Evolutionary conservation across 2,329 filamentous ascomycete species (phyloP), one percentile per base, ranked within the genome.

Genomic region (Penicillium hesseltinei): DNA sequence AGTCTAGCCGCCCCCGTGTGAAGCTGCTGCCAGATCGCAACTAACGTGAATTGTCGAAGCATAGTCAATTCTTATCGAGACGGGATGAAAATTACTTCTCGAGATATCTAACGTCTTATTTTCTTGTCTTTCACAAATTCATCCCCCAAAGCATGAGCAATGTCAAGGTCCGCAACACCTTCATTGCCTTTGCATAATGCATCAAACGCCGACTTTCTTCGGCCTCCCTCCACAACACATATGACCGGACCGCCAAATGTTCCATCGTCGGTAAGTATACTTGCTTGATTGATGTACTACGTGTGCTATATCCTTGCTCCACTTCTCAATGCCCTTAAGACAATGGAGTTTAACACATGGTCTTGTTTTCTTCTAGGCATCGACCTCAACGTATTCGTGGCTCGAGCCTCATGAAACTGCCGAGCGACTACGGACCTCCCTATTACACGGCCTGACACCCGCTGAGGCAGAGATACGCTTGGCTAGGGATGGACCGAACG

Each of bases 401-500:
- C 83, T 97, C 71, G 88, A 87, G n/a, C 83, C 88, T 21, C 82
- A 88, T 70, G 89, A 96, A 75, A 88, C 90, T 11, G 92, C 91
- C 44, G 81, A 87, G 53, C 86, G 85, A 63, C 80, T 97, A 53
- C 83, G 87, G 62, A 95, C 93, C 4, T 97, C 92, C n/a, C 79
- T 96, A 27, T 86, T 82, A 15, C 84, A 90, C 69, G 94, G 94
- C 51, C 83, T 99, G 15, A 86, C 90, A 5, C 88, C 90, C 0
- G 84, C 86, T 44, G 91, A 96, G 75, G 94, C 92, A 36, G 82
- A 92, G 59, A 84, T 88, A 55, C 86, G 93, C 69, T 82, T 96
- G 60, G 84, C 88, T 69, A 85, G 89, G 62, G 86, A 94, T 78
- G 94, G 94, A 33, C 87, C 89, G 29, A 99, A 99, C 75, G 94